Evolutionary conservation across 2,329 filamentous ascomycete species (phyloP), one percentile per base, ranked within the genome.

Genomic region (Cyanodermella asteris): DNA sequence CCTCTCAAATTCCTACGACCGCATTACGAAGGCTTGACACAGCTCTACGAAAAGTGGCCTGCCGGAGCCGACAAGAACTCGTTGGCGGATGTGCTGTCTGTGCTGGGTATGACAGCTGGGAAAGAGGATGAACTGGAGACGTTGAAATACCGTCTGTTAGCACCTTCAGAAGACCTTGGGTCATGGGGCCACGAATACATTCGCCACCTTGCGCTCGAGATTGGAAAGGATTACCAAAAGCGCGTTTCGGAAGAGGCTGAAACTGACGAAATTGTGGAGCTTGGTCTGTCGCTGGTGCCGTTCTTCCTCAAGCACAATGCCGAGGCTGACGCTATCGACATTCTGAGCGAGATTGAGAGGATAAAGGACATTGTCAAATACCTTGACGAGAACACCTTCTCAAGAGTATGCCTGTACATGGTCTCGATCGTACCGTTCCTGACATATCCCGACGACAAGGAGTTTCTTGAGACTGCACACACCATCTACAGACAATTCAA

Each of bases 111-210:
- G 87, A 97, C 87, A 27, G 93, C 84, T 47, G 91, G 84, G 24
- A 84, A 94, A 44, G 87, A 94, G 51, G 80, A 91, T 42, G 72
- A 80, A 48, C 69, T 91, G 51, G 87, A 97, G 49, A 93, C 87
- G 24, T 65, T 97, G 41, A 94, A 91, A 54, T 97, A 87, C 57
- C 72, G 87, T 36, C 63, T 97, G 25, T 63, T 93, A 31, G 74
- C 84, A 18, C 81, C 82, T 16, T 77, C 81, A 19, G 71, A 81
- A 47, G 87, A 97, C 49, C 80, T 97, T 42, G 76, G 72, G 29
- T 91, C 84, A 5, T 97, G 87, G 87, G 87, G 87, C 30, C 90
- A 97, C 48, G 87, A 97, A 60, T 97, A 97, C 49, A 81, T 90
- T 44, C 68, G 90, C 33, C 90, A 97, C 55, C 60, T 97, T 36